Base-by-base conservation (phyloP, 2,329 filamentous ascomycete genomes). In the Fonsecaea monophora region DNA sequence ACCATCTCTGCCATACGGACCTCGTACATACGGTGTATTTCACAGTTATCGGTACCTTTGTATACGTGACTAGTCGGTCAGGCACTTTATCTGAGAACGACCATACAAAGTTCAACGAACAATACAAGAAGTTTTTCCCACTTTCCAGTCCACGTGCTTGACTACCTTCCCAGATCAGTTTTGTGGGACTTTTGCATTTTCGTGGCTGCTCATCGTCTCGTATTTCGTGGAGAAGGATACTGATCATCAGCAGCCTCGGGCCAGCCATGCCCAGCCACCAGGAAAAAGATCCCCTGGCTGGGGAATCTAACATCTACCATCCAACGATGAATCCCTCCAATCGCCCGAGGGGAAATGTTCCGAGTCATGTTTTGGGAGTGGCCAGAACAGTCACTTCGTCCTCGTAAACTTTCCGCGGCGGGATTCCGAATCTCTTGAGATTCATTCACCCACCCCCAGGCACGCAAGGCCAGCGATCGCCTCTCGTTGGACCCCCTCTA, bases 341-440 rank as follows among this genome's bases (percentile, higher is more conserved):
- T 6, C 42, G 15, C 18, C 45, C 45, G 15, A 50, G 45, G 3
- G 25, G 2, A 50, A 25, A 25, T 25, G 3, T 25, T 25, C 45
- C 18, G 45, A 15, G 21, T 45, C 40, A 45, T n/a, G n/a, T 4
- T 18, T 25, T 3, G 25, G 9, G 25, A 25, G 38, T 30, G 5
- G 18, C 53, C 9, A 21, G 30, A 38, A 13, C 18, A 30, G 25
- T 25, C 25, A 25, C 25, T 25, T 25, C 25, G 25, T 25, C 25
- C 25, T 25, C 25, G 18, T 15, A 53, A 32, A 61, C 45, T 61
- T 53, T 61, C 59, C 59, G 59, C 59, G 59, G 59, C 59, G 32
- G n/a, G 9, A 61, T 50, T 61, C 59, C 59, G 59, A 35, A 5
- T 21, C 45, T 34, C 34, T 21, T 21, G 21, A 21, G 21, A 21